phyloP scores from a whole-genome alignment of 495 filamentous ascomycete species.

The Neohortaea acidophila region DNA sequence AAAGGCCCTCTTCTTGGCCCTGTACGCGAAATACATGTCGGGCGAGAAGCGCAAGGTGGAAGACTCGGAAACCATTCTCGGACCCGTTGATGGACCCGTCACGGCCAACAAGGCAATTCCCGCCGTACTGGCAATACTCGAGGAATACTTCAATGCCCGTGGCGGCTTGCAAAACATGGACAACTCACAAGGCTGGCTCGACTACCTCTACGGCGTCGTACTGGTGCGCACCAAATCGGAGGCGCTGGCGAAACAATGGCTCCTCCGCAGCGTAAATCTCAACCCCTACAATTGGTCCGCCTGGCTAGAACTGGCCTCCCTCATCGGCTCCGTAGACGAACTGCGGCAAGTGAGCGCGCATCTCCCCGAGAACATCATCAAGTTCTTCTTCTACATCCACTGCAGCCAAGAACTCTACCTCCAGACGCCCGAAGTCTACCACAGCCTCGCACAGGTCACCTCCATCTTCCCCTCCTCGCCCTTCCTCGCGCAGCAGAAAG shows the following conservation, averaged over 20 bases:
- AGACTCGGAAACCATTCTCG: conserved; percentile 93
- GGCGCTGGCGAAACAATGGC: conserved; percentile 60
- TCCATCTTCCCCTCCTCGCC: conserved; percentile 69
- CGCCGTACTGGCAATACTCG: conserved; percentile 54
- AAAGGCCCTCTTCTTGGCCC: conserved; percentile 76
- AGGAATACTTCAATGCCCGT: conserved; percentile 58
- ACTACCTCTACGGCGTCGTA: conserved; percentile 87
- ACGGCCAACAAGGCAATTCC: conserved; percentile 72
- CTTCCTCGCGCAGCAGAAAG: conserved; percentile 80
- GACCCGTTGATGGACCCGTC: conserved; percentile 71
- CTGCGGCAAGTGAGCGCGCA: conserved; percentile 44
- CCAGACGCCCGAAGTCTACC: conserved; percentile 54
- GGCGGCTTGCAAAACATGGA: conserved; percentile 27
- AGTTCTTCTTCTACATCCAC: conserved; percentile 81
- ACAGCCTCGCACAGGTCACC: conserved; percentile 58
- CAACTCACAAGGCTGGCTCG: conserved; percentile 77
- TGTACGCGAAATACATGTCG: conserved; percentile 84
- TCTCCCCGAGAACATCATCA: conserved; percentile 81
- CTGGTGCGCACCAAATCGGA: conserved; percentile 85
- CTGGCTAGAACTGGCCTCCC: conserved; percentile 73
- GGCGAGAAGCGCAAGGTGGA: conserved; percentile 95
- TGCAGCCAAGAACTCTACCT: conserved; percentile 85
- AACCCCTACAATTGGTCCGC: conserved; percentile 93
- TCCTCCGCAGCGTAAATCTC: conserved; percentile 68
- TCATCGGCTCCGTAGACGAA: conserved; percentile 68